phyloP scores from a whole-genome alignment of 2,329 filamentous ascomycete species.

The Fusarium haematococcum region DNA sequence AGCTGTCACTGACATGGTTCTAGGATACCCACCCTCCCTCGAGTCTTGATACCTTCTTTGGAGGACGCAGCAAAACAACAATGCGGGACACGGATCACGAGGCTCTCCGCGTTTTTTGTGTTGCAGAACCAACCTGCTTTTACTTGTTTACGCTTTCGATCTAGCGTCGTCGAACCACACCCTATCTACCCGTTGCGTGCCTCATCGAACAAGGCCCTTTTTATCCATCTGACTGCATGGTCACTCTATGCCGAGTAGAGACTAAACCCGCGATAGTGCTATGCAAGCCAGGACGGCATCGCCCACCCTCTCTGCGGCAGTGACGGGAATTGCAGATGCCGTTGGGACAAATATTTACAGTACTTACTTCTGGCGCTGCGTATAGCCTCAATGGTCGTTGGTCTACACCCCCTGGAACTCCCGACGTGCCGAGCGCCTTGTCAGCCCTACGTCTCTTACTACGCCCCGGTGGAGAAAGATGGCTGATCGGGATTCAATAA shows the following conservation, averaged over 20 bases:
- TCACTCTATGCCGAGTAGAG: background rate
- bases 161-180: background rate
- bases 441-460: conserved; percentile 26
- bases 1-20: conserved; percentile 1
- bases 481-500: background rate
- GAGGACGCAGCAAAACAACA: background rate
- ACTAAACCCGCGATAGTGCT: conserved; percentile 12
- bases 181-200: conserved; percentile 23
- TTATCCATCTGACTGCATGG: conserved; percentile 38
- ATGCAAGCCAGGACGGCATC: background rate
- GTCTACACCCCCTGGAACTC: background rate
- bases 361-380: background rate
- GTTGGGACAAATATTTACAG: background rate
- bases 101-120: background rate
- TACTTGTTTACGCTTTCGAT: background rate
- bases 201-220: conserved; percentile 23
- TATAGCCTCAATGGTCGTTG: background rate
- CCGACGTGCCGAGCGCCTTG: background rate
- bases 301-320: background rate
- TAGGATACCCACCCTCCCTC: conserved; percentile 9
- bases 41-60: conserved; percentile 39
- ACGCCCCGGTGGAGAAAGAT: background rate
- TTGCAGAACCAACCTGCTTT: background rate
- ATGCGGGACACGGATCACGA: conserved; percentile 13
- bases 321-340: background rate